phyloP scores from a whole-genome alignment of 176 grass and related monocot genomes.

The Avena sativa region DNA sequence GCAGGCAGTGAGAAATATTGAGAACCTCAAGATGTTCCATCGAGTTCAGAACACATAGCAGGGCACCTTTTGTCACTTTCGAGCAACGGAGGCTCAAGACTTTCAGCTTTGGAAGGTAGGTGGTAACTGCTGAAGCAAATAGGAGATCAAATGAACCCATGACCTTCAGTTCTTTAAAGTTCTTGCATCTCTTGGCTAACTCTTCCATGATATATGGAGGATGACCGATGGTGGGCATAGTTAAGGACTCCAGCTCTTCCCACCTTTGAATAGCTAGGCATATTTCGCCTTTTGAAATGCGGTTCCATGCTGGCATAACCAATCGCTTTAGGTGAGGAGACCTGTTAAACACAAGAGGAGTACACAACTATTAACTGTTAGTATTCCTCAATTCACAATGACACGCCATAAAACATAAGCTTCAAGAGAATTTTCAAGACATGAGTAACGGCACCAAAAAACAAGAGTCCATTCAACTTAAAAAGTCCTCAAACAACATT shows the following conservation, averaged over 20 bases:
- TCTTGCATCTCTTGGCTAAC: constrained; percentile 81
- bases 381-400: constrained; percentile 25
- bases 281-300: constrained; percentile 72
- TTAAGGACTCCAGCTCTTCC: constrained; percentile 84
- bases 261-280: constrained; percentile 77
- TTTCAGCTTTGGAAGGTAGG: constrained; percentile 81
- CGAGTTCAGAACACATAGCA: constrained; percentile 59
- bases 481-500: constrained; percentile 19
- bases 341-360: constrained; percentile 50
- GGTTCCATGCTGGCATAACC: constrained; percentile 98
- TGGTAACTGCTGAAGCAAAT: constrained; percentile 63
- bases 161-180: constrained; percentile 88
- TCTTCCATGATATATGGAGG: constrained; percentile 90
- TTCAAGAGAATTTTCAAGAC: constrained; percentile 27
- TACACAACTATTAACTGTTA: constrained; percentile 12
- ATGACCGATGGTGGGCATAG: constrained; percentile 80
- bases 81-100: constrained; percentile 91
- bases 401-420: constrained; percentile 7
- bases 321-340: constrained; percentile 77
- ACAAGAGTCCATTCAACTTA: constrained; percentile 11
- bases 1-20: constrained; percentile 90
- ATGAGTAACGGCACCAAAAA: constrained; percentile 12
- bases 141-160: constrained; percentile 80
- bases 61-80: constrained; percentile 69
- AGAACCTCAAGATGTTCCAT: constrained; percentile 78